Evolutionary conservation across 2,329 filamentous ascomycete species (phyloP).

Genomic region (Fusarium azukiicola): DNA sequence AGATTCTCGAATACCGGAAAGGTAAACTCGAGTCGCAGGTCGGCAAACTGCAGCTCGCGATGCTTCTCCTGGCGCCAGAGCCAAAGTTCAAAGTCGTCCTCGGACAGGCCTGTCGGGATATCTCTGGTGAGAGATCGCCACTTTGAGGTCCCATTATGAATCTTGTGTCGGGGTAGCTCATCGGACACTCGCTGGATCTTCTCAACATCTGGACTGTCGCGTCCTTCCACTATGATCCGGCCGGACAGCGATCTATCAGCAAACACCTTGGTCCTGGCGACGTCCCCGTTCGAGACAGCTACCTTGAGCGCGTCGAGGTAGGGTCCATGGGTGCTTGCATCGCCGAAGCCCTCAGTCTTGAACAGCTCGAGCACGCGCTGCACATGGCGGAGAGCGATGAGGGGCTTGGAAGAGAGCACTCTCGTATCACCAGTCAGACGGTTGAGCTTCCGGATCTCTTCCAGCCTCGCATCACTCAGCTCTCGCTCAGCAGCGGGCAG

Average conservation of each 20-base stretch:
- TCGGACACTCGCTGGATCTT: not conserved
- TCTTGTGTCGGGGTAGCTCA: not conserved
- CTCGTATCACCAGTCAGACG: not conserved
- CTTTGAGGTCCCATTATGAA: not conserved
- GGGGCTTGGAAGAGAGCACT: not conserved
- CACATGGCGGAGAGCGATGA: not conserved
- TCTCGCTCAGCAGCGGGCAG: not conserved
- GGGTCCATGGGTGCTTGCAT: not conserved
- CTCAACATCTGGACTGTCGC: not conserved
- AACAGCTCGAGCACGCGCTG: not conserved
- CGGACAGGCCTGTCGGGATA: not conserved
- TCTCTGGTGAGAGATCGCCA: not conserved
- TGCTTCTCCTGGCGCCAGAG: slow-evolving; percentile 13
- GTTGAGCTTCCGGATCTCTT: slow-evolving; percentile 16
- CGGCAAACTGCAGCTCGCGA: not conserved
- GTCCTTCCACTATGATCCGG: not conserved
- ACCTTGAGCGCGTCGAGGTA: slow-evolving; percentile 13
- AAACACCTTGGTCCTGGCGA: slow-evolving; percentile 34
- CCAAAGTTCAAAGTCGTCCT: slow-evolving; percentile 22
- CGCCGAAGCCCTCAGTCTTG: not conserved
- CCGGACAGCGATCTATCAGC: not conserved
- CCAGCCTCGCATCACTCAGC: slow-evolving; percentile 16
- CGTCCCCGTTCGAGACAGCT: slow-evolving; percentile 11
- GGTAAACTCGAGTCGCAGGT: slow-evolving; percentile 12
- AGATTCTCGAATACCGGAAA: slow-evolving; percentile 31